Percentiles rank a stretch among this genome's conserved stretches.
These are phyloP conservation scores for Botrytis deweyae DNA, from an alignment of 2,329 filamentous ascomycete species.

Conservation along the genomic window DNA sequence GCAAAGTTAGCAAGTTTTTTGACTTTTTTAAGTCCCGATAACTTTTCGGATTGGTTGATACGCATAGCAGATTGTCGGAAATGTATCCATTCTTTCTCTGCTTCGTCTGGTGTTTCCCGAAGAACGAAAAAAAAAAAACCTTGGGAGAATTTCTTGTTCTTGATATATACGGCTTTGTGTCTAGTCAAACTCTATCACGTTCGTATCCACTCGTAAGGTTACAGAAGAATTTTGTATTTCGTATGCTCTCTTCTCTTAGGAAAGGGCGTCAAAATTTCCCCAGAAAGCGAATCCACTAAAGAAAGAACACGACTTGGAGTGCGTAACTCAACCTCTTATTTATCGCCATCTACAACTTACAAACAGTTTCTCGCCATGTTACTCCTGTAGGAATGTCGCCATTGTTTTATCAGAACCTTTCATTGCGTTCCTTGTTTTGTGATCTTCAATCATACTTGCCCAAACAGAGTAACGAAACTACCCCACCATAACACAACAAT, in stretches of 20 bases:
- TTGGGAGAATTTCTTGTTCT: not conserved
- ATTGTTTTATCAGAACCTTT: not conserved
- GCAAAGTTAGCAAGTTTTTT: not conserved
- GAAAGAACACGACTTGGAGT: not conserved
- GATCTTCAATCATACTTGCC: slow-evolving; percentile 4
- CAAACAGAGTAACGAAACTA: not conserved
- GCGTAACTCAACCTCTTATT: not conserved
- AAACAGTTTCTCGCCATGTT: not conserved
- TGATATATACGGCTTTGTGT: not conserved
- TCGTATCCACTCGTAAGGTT: not conserved
- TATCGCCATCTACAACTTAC: not conserved
- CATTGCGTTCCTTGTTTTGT: not conserved
- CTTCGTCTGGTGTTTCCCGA: not conserved
- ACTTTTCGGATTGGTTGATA: not conserved
- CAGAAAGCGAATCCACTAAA: slow-evolving; percentile 2
- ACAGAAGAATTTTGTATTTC: not conserved
- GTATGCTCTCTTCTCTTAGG: not conserved
- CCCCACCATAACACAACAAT: slow-evolving; percentile 7
- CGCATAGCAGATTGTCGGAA: not conserved
- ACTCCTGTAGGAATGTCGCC: not conserved
- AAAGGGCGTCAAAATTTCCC: not conserved
- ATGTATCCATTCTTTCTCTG: not conserved
- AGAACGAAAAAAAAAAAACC: not conserved
- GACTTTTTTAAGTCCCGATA: too few relatives aligned
- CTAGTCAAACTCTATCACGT: not conserved